phyloP scores from a whole-genome alignment of 108 stramenopile genomes.

The Pseudonitzschia multistriata region DNA sequence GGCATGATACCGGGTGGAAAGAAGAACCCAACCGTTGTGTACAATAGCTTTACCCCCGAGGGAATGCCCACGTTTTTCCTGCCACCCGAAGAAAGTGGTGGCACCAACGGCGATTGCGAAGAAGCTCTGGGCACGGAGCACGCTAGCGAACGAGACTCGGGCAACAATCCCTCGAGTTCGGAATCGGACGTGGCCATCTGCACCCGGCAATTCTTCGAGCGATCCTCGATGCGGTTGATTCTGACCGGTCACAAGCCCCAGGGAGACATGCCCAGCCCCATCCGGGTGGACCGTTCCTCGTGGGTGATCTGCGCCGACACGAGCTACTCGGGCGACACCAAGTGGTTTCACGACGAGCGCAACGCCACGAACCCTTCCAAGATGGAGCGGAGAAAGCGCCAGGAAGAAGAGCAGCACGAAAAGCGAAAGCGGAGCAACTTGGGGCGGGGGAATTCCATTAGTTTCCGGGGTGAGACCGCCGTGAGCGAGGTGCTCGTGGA shows the following conservation, averaged over 20 bases:
- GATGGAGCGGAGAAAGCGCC: neutral
- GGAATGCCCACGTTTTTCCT: slow-evolving; percentile 66
- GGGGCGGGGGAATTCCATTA: slow-evolving; percentile 47
- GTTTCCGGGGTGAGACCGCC: slow-evolving; percentile 42
- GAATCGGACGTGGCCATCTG: slow-evolving; percentile 29
- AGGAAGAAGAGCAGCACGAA: neutral
- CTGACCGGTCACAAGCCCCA: slow-evolving; percentile 80
- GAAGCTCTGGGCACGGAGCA: neutral
- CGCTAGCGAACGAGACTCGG: neutral
- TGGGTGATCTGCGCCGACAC: slow-evolving; percentile 76
- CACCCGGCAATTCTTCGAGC: slow-evolving; percentile 47
- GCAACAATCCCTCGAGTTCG: too few species aligned
- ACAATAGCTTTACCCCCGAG: slow-evolving; percentile 60
- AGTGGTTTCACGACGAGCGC: slow-evolving; percentile 38
- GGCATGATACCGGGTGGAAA: slow-evolving; percentile 56
- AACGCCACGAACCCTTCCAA: slow-evolving; percentile 11
- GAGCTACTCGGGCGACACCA: slow-evolving; percentile 76
- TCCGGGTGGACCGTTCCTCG: slow-evolving; percentile 39
- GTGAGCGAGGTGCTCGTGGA: slow-evolving; percentile 63
- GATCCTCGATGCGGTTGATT: slow-evolving; percentile 47
- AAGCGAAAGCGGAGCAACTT: slow-evolving; percentile 21
- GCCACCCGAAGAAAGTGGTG: slow-evolving; percentile 20
- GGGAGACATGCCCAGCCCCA: slow-evolving; percentile 78
- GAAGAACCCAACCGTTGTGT: slow-evolving; percentile 72
- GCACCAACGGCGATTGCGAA: neutral